Evolutionary conservation across 2,329 filamentous ascomycete genomes (phyloP).

Genomic region (Pyricularia grisea): DNA sequence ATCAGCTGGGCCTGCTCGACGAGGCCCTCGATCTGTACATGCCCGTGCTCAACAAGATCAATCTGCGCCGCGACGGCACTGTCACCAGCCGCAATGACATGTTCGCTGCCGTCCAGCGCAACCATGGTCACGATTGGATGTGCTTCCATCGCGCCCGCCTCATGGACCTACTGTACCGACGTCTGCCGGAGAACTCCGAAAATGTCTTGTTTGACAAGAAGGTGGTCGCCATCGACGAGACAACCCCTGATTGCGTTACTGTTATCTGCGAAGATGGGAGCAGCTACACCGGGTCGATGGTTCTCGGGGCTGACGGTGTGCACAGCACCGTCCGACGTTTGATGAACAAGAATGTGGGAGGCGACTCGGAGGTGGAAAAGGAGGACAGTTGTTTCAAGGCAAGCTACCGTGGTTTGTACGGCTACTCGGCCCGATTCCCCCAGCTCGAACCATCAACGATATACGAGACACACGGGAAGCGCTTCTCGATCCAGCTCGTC

Average conservation of each 20-base stretch:
- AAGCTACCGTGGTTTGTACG: neutral
- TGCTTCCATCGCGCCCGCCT: slow-evolving; percentile 21
- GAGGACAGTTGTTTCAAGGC: neutral
- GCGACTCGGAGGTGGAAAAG: neutral
- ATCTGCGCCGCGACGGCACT: slow-evolving; percentile 8
- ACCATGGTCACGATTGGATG: slow-evolving; percentile 20
- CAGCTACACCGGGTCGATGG: slow-evolving; percentile 19
- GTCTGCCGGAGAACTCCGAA: slow-evolving; percentile 21
- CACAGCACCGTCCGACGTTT: slow-evolving; percentile 19
- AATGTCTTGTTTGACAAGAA: slow-evolving; percentile 19
- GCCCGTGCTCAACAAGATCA: slow-evolving; percentile 6
- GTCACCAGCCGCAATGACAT: slow-evolving; percentile 12
- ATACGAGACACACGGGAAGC: neutral
- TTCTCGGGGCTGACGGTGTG: slow-evolving; percentile 30
- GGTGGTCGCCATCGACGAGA: slow-evolving; percentile 17
- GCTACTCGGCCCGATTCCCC: neutral
- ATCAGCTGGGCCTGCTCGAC: slow-evolving; percentile 33
- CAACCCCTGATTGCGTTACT: slow-evolving; percentile 13
- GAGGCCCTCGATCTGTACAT: slow-evolving; percentile 11
- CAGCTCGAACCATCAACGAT: neutral
- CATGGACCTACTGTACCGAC: slow-evolving; percentile 21
- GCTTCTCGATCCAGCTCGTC: neutral
- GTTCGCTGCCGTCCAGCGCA: slow-evolving; percentile 6
- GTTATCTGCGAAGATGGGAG: slow-evolving; percentile 22
- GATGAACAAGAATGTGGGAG: neutral